These are phyloP conservation scores for Curvularia hawaiiensis DNA, from an alignment of 2,329 filamentous ascomycete species.

Conservation along the genomic window DNA sequence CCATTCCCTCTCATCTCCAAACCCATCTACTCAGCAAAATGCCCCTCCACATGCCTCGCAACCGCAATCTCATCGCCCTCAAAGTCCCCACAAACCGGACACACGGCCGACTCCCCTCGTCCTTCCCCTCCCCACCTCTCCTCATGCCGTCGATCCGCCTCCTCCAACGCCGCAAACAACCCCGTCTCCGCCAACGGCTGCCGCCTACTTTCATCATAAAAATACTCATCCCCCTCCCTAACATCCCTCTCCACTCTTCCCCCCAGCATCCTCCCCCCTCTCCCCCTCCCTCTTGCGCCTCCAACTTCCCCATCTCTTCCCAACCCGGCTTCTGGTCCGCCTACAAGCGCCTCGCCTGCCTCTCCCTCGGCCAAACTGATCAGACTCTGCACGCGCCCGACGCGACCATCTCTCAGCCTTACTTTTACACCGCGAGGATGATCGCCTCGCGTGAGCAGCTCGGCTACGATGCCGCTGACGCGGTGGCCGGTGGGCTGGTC, in stretches of 20 bases:
- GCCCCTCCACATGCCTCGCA: constrained; percentile 67
- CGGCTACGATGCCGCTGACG: constrained; percentile 68
- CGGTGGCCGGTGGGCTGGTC: constrained; percentile 77
- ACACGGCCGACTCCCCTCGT: constrained; percentile 49
- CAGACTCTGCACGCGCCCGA: constrained; percentile 75
- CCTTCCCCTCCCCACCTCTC: constrained; percentile 21
- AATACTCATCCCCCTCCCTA: constrained; percentile 37
- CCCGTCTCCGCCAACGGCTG: constrained; percentile 15
- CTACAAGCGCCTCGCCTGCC: constrained; percentile 34
- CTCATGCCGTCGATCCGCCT: constrained; percentile 33
- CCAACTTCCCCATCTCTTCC: constrained; percentile 35
- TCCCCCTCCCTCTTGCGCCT: constrained; percentile 3
- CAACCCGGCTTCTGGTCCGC: constrained; percentile 28
- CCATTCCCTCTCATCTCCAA: too few species aligned
- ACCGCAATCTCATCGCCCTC: constrained; percentile 72
- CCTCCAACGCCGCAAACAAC: constrained; percentile 34
- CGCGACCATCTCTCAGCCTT: constrained; percentile 70
- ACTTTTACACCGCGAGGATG: constrained; percentile 83
- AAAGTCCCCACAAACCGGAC: constrained; percentile 70
- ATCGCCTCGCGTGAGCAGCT: constrained; percentile 73
- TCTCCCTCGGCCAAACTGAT: constrained; percentile 33
- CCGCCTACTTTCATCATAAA: constrained; percentile 32
- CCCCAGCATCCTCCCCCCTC: constrained; percentile 18
- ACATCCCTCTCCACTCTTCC: constrained; percentile 35
- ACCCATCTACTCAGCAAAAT: constrained; percentile 57